Base-by-base conservation (phyloP, 345 rosid species). In the Rhodomyrtus tomentosa region DNA sequence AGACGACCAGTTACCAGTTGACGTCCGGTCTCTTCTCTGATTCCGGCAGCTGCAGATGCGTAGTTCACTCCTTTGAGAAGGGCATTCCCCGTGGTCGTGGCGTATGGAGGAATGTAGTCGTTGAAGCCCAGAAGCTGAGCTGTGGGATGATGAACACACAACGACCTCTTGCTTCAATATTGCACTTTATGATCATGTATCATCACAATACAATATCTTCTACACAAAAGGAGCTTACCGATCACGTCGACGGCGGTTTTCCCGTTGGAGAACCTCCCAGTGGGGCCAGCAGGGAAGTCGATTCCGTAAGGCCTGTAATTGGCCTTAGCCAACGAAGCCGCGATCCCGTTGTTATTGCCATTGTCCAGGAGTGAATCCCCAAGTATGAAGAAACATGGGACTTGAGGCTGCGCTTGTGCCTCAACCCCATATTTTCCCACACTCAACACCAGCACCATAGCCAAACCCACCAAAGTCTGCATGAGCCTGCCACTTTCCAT, bases 1-100 rank as follows among this genome's bases (percentile, higher is more conserved):
- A 55, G 27, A 22, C 25, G 58, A 55, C 32, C 32, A 55, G 42
- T 85, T 91, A 95, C 97, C 94, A 95, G 88, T 84, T 94, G 98
- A 29, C n/a, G 90, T 49, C 98, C 98, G 18, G 96, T 90, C 86
- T 95, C 98, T 21, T 92, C 95, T 89, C 94, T 89, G 38, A 95
- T 95, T 83, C 98, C 98, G 1, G 98, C 98, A 45, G 96, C 98
- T 12, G 95, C 98, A 8, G 98, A 95, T 50, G 98, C 98, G 25
- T 85, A 95, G 85, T 95, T 95, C 18, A 94, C 94, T 83, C 98
- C 98, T 82, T 81, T 76, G 21, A 94, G 93, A 82, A 95, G 89
- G 79, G 83, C 87, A 24, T 87, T 83, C 18, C 98, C 96, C 16
- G 89, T 91, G 49, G 91, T 91, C 21, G 90, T 80, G 29, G 91